These are phyloP conservation scores for Solanum chaucha DNA, from an alignment of 257 asterid species.

Conservation along the genomic window DNA sequence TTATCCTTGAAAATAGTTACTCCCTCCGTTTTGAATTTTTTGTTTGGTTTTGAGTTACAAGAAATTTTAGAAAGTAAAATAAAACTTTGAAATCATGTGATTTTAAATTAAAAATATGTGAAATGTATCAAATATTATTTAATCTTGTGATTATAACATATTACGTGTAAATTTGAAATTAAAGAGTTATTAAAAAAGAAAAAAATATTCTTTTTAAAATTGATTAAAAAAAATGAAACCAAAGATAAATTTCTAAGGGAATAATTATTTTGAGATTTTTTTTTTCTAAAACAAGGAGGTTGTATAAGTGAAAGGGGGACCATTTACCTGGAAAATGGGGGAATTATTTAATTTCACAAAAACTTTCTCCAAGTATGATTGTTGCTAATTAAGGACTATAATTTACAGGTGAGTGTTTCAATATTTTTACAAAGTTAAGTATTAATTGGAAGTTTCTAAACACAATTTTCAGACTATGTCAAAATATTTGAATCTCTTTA, in stretches of 20 bases:
- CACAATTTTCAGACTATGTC: neutral
- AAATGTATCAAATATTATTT: too few relatives aligned
- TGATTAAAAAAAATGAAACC: too few relatives aligned
- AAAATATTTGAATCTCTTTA: neutral
- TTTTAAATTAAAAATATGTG: too few relatives aligned
- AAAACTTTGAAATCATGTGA: neutral
- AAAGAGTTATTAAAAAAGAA: too few relatives aligned
- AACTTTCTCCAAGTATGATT: neutral
- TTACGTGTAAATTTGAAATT: too few relatives aligned
- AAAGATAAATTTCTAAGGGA: neutral
- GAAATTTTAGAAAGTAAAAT: neutral
- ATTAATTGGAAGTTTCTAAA: neutral
- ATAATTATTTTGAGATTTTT: neutral
- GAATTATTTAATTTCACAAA: neutral
- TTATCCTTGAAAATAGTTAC: neutral
- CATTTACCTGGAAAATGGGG: neutral
- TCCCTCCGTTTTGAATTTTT: rapidly evolving
- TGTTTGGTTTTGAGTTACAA: too few relatives aligned
- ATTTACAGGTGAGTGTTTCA: neutral
- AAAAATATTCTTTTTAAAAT: too few relatives aligned
- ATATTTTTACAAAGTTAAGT: neutral
- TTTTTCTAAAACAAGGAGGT: neutral
- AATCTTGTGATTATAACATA: too few relatives aligned
- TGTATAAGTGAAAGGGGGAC: neutral
- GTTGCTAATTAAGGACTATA: neutral